Conservation (phyloP, 441 rosid species). For the Hypseocharis bilobata region DNA sequence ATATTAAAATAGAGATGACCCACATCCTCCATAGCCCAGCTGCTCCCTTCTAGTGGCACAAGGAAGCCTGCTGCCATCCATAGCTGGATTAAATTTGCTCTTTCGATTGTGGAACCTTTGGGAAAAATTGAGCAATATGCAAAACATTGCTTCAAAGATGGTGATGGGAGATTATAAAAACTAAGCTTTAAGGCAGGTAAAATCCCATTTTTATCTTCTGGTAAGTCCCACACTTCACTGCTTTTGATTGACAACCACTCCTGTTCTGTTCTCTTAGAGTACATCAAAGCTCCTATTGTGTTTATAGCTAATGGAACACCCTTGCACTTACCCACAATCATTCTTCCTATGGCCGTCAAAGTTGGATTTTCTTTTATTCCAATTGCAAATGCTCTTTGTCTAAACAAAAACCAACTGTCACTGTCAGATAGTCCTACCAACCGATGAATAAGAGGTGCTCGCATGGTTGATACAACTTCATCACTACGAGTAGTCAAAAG, state of each 20-base stretch:
- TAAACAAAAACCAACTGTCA: constrained; percentile 19
- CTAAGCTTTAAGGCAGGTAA: not conserved
- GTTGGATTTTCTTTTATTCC: not conserved
- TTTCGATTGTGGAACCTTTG: not conserved
- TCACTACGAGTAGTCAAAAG: constrained; percentile 15
- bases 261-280: not conserved
- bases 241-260: constrained; percentile 13
- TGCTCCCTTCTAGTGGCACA: not conserved
- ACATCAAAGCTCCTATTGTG: constrained; percentile 10
- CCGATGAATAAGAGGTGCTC: not conserved
- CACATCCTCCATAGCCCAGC: not conserved
- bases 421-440: not conserved
- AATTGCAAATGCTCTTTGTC: not conserved
- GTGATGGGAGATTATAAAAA: constrained; percentile 9
- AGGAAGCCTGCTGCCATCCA: constrained; percentile 21
- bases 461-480: constrained; percentile 8
- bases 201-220: not conserved
- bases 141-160: constrained; percentile 15
- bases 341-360: constrained; percentile 8
- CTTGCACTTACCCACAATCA: constrained; percentile 14
- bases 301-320: constrained; percentile 19
- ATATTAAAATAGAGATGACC: constrained; percentile 5
- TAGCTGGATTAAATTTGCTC: constrained; percentile 3
- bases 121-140: constrained; percentile 18
- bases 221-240: not conserved